Conservation (phyloP, 257 asterid species). For the Parsonsia alboflavescens region DNA sequence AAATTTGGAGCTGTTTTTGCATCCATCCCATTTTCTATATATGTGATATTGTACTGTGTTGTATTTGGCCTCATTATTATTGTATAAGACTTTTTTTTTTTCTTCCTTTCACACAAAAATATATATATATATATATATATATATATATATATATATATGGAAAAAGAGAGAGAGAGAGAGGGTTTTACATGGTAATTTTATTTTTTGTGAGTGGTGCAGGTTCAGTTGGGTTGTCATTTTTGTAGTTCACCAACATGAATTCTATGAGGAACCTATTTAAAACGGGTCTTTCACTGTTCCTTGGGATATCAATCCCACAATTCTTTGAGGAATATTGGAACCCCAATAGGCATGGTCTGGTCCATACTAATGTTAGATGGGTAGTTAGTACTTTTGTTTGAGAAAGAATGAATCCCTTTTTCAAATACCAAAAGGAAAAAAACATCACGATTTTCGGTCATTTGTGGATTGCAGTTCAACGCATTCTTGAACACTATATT, state of each 20-base stretch:
- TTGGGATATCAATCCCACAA: constrained; percentile 94
- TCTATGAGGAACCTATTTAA: constrained; percentile 95
- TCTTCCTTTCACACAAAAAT: too few relatives aligned
- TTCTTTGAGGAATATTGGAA: constrained; percentile 72
- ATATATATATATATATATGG: too few relatives aligned
- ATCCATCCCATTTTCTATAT: constrained; percentile 88
- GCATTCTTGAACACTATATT: constrained; percentile 85
- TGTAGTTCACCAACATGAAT: constrained; percentile 96
- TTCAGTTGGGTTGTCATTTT: constrained; percentile 92
- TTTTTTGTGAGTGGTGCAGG: constrained; percentile 54
- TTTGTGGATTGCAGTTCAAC: constrained; percentile 64
- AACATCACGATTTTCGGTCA: too few relatives aligned
- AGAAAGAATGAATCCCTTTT: too few relatives aligned
- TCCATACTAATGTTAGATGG: constrained; percentile 91
- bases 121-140: too few relatives aligned
- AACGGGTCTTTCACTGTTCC: constrained; percentile 88
- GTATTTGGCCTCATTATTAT: constrained; percentile 65
- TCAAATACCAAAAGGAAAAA: too few relatives aligned
- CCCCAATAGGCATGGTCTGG: constrained; percentile 63
- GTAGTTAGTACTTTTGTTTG: constrained; percentile 40
- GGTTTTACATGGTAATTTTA: background rate
- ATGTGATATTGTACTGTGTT: constrained; percentile 83
- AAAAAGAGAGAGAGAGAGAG: too few relatives aligned
- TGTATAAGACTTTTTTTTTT: background rate
- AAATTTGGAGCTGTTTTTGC: constrained; percentile 99